phyloP scores from a whole-genome alignment of 75 land plant species.

The Picea sitchensis region DNA sequence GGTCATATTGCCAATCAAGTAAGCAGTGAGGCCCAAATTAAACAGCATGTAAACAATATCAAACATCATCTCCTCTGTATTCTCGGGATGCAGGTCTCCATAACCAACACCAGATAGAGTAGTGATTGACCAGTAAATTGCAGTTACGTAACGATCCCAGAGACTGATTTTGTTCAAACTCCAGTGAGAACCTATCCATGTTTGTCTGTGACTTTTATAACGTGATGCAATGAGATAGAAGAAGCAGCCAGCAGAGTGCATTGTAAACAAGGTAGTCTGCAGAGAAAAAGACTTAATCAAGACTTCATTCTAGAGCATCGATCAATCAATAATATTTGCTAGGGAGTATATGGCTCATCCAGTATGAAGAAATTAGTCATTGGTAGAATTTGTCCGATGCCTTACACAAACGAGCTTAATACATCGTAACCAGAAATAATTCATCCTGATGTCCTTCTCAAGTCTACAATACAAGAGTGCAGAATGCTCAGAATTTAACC shows the following conservation, averaged over 20 bases:
- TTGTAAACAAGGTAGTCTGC: conserved; percentile 61
- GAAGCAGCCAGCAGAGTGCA: conserved; percentile 60
- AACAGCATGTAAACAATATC: conserved; percentile 55
- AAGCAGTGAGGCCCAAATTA: conserved; percentile 77
- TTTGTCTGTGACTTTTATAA: conserved; percentile 23
- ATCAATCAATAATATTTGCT: no score
- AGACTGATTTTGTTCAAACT: conserved; percentile 17
- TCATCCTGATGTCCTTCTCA: conserved; percentile 69
- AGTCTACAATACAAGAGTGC: conserved; percentile 25
- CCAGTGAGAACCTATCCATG: conserved; percentile 47
- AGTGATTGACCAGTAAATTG: conserved; percentile 67
- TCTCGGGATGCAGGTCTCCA: conserved; percentile 64
- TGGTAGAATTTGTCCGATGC: background rate
- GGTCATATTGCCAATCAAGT: conserved; percentile 86
- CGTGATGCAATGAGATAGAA: conserved; percentile 51
- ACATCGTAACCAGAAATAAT: conserved; percentile 68
- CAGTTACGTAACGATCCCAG: conserved; percentile 49
- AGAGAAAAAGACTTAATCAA: background rate
- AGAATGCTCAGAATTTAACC: no score
- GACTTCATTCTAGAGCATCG: background rate
- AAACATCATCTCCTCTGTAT: conserved; percentile 49
- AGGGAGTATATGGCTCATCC: no score
- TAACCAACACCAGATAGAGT: conserved; percentile 70
- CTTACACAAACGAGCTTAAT: conserved; percentile 33
- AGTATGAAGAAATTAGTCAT: background rate